Evolutionary conservation across 192 early-diverging fungal genomes (phyloP).

Genomic region (Physocladia obscura): DNA sequence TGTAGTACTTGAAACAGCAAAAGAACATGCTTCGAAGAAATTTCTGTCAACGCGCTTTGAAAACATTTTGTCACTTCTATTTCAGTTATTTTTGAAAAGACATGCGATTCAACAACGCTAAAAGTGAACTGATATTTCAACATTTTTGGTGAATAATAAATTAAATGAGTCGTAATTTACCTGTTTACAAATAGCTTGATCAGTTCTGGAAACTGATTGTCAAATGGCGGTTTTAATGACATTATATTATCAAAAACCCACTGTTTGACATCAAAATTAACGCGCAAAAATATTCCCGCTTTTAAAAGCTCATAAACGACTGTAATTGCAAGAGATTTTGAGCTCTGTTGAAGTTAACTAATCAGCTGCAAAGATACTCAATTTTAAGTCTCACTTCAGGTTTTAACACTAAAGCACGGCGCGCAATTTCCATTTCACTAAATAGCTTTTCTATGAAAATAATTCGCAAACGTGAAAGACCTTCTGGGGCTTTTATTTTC

Average conservation of each 20-base stretch:
- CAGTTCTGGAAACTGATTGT: constrained; percentile 2
- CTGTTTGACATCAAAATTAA: constrained; percentile 22
- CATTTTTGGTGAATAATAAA: background rate
- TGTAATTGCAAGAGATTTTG: background rate
- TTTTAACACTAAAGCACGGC: constrained; percentile 1
- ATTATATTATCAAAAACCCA: constrained; percentile 18
- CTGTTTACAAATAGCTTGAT: constrained; percentile 18
- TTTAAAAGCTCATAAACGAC: constrained; percentile 30
- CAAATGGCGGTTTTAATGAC: background rate
- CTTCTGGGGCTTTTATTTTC: background rate
- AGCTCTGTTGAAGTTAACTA: too few species aligned
- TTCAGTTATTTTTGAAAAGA: constrained; percentile 18
- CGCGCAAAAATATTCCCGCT: constrained; percentile 5
- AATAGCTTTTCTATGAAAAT: constrained; percentile 20
- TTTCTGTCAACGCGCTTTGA: background rate
- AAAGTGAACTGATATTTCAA: background rate
- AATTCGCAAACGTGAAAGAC: constrained; percentile 1
- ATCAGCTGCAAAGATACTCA: too few species aligned
- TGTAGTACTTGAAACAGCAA: constrained; percentile 15
- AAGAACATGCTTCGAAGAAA: background rate
- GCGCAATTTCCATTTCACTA: constrained; percentile 20
- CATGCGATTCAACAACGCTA: background rate
- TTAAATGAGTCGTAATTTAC: background rate
- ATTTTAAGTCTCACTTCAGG: too few species aligned
- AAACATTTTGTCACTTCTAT: constrained; percentile 4